Base-by-base conservation (phyloP, 331 rosid genomes). In the Spiraea crenata region DNA sequence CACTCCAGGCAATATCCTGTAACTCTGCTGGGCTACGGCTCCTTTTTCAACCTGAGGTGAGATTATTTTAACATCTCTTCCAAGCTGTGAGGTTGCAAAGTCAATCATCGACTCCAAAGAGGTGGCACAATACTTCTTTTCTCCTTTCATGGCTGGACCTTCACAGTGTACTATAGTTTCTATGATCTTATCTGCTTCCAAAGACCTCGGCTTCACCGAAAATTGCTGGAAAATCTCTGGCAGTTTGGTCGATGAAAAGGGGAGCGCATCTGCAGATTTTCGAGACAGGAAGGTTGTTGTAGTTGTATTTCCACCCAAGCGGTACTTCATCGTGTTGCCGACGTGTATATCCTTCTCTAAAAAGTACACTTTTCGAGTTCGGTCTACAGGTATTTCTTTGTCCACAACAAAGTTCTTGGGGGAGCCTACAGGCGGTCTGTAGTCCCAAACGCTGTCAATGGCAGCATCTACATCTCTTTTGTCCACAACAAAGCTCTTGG, bases 61-160 rank as follows among this genome's bases (percentile, higher is more conserved):
- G 6, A 90, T 14, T 14, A 74, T 86, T 15, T 52, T 46, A 44
- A 85, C 83, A 0, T 81, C 57, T 37, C 73, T 87, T 0, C 98
- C 96, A 0, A 93, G 87, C 79, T 69, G 86, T 3, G 92, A 86
- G 8, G 80, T 85, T 69, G 80, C 80, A 35, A 85, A 93, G 71
- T 93, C 98, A 3, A 88, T 63, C 98, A 92, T 87, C 0, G 96
- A 84, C 66, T 93, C 98, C 0, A 92, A 74, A 2, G 96, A 92
- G 16, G 93, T 90, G 19, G 96, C 91, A 34, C 98, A 92, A 6
- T 79, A 88, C 58, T 85, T 86, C 7, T 90, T 90, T 63, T 90
- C 96, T 0, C 93, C 96, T 54, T n/a, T 65, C 0, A 80, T 60
- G 0, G 72, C 58, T 0, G 51, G 44, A 0, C 70, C 67, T 71